Percentiles rank a stretch among this genome's conserved stretches.
Conservation (phyloP, 192 early-diverging fungal genomes). For the Podila horticola region DNA sequence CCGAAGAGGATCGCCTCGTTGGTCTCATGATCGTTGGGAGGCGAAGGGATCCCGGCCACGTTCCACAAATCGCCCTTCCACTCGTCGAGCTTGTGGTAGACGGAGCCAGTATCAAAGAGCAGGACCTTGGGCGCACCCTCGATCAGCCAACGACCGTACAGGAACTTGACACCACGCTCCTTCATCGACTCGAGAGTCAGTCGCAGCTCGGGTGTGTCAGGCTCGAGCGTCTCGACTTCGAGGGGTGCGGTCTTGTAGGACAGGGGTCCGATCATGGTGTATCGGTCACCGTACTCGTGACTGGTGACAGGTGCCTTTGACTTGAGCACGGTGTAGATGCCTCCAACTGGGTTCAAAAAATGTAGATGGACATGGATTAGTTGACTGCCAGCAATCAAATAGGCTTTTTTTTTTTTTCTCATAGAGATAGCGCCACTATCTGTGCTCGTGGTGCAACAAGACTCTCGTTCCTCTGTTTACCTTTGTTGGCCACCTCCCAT, state of each 20-base stretch:
- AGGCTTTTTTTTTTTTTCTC: no score
- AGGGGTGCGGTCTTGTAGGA: conserved; percentile 84
- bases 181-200: conserved; percentile 74
- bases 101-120: conserved; percentile 86
- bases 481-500: conserved; percentile 99
- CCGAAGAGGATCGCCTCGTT: conserved; percentile 95
- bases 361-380: not conserved
- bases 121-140: conserved; percentile 90
- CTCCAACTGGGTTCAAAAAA: conserved; percentile 76
- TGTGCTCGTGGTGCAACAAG: not conserved
- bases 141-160: conserved; percentile 94
- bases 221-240: conserved; percentile 86
- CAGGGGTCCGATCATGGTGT: conserved; percentile 90
- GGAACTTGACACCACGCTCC: conserved; percentile 76
- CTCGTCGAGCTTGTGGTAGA: conserved; percentile 80
- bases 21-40: conserved; percentile 88
- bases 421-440: no score
- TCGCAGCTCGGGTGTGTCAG: conserved; percentile 70
- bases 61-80: conserved; percentile 97
- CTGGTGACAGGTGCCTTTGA: conserved; percentile 94
- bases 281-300: conserved; percentile 92
- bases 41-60: conserved; percentile 85
- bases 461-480: conserved; percentile 42
- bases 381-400: no score
- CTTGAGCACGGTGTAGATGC: conserved; percentile 97